Percentiles rank a stretch among this genome's conserved stretches.
Conservation (phyloP, 2,329 filamentous ascomycete genomes). For the Aspergillus fischeri region DNA sequence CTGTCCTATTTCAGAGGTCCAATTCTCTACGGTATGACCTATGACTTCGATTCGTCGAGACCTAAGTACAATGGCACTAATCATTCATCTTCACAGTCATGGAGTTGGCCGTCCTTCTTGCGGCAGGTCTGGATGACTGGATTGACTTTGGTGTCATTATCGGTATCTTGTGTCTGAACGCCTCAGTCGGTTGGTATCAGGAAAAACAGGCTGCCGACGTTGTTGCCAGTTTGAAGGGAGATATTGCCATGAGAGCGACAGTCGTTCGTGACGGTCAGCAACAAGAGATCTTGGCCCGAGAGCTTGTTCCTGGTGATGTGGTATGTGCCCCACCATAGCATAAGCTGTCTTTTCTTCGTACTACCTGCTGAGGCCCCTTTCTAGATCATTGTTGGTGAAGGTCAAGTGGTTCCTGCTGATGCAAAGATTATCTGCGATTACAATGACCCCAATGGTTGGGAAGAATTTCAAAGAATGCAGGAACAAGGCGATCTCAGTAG, state of each 20-base stretch:
- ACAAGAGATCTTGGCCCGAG: constrained; percentile 64
- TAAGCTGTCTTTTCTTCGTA: neutral
- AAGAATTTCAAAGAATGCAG: constrained; percentile 61
- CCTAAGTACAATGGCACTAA: constrained; percentile 10
- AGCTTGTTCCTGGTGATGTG: constrained; percentile 73
- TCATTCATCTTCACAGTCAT: constrained; percentile 46
- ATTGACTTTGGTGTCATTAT: constrained; percentile 75
- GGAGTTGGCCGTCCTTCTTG: constrained; percentile 70
- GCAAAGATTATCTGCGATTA: constrained; percentile 68
- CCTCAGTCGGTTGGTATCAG: constrained; percentile 74
- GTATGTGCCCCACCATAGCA: constrained; percentile 43
- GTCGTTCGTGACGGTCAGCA: constrained; percentile 64
- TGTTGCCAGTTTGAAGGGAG: constrained; percentile 70
- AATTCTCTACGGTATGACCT: constrained; percentile 66
- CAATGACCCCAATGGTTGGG: constrained; percentile 63
- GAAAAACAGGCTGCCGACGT: constrained; percentile 78
- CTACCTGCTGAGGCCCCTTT: constrained; percentile 13
- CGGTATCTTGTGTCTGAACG: constrained; percentile 70
- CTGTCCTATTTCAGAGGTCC: constrained; percentile 70
- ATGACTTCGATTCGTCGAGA: neutral
- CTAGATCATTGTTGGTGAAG: constrained; percentile 67
- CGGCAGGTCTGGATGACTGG: constrained; percentile 70
- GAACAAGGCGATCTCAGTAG: constrained; percentile 57
- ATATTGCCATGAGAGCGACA: constrained; percentile 69
- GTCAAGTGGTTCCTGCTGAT: constrained; percentile 66